These are phyloP conservation scores for Neurospora sp. DNA, from an alignment of 495 filamentous ascomycete species.

Conservation along the genomic window DNA sequence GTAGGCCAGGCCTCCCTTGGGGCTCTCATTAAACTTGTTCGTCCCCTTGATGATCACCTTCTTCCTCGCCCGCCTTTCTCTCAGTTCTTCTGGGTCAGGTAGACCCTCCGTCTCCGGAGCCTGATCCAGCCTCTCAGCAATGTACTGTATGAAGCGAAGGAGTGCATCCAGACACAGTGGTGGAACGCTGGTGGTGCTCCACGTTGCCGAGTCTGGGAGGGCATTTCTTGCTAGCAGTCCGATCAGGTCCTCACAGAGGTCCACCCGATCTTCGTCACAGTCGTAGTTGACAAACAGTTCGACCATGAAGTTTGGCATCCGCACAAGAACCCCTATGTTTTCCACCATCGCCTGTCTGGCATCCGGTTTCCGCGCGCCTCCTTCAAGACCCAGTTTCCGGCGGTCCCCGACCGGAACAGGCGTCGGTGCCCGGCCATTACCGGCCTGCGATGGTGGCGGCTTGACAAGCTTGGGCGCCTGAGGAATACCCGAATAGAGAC, in stretches of 20 bases:
- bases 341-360: constrained; percentile 98
- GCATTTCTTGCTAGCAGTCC: constrained; percentile 87
- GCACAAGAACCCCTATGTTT: constrained; percentile 78
- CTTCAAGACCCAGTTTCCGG: constrained; percentile 88
- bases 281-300: constrained; percentile 98
- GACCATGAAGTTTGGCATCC: constrained; percentile 88
- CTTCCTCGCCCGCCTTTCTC: constrained; percentile 65
- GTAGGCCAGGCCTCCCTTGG: constrained; percentile 81
- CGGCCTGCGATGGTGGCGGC: constrained; percentile 62
- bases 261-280: constrained; percentile 83
- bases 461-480: constrained; percentile 81
- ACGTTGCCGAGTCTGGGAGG: constrained; percentile 94
- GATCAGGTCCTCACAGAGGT: constrained; percentile 92
- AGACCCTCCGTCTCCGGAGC: constrained; percentile 53
- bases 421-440: constrained; percentile 70
- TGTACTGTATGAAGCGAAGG: constrained; percentile 80
- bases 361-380: constrained; percentile 82
- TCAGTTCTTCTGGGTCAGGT: constrained; percentile 53
- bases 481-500: constrained; percentile 87
- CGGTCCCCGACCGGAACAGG: constrained; percentile 90
- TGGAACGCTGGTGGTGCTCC: constrained; percentile 98
- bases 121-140: constrained; percentile 77
- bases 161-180: constrained; percentile 89
- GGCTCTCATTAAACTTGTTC: constrained; percentile 88
- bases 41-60: constrained; percentile 80